Percentiles rank a stretch among this genome's conserved stretches.
Evolutionary conservation across 768 basidiomycete species (phyloP).

Genomic region (Trametes punicea): DNA sequence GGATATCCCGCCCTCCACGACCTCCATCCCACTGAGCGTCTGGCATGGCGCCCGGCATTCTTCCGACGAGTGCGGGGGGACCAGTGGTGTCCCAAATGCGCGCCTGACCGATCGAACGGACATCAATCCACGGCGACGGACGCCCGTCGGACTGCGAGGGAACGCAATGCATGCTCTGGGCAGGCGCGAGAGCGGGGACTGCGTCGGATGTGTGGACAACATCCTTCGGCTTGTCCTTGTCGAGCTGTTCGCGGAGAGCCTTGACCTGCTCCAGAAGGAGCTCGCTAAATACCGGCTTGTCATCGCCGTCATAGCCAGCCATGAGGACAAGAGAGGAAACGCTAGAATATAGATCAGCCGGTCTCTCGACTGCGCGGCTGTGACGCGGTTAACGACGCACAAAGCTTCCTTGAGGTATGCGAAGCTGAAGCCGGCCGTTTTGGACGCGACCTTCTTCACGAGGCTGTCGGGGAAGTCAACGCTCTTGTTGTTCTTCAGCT

Average conservation of each 20-base stretch:
- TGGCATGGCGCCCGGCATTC: constrained; percentile 27
- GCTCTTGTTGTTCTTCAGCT: constrained; percentile 58
- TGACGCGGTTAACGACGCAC: constrained; percentile 42
- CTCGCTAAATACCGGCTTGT: constrained; percentile 47
- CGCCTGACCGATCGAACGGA: constrained; percentile 11
- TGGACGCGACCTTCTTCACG: constrained; percentile 52
- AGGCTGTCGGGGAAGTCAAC: constrained; percentile 68
- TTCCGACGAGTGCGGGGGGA: constrained; percentile 2
- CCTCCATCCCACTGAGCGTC: background rate
- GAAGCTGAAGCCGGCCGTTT: constrained; percentile 73
- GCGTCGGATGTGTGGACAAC: background rate
- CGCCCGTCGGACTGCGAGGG: background rate
- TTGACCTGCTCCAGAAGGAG: constrained; percentile 59
- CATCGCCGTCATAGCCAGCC: constrained; percentile 44
- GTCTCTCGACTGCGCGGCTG: background rate
- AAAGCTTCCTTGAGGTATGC: constrained; percentile 90
- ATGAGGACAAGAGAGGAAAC: constrained; percentile 71
- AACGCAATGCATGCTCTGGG: background rate
- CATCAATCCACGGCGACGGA: constrained; percentile 5
- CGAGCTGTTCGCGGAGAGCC: constrained; percentile 61
- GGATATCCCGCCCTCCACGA: constrained; percentile 1
- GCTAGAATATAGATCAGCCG: constrained; percentile 34
- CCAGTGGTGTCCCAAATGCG: constrained; percentile 24
- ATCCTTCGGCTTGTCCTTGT: constrained; percentile 36
- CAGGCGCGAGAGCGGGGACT: background rate